Evolutionary conservation across 495 filamentous ascomycete species (phyloP).

Genomic region (Acidomyces sp.): DNA sequence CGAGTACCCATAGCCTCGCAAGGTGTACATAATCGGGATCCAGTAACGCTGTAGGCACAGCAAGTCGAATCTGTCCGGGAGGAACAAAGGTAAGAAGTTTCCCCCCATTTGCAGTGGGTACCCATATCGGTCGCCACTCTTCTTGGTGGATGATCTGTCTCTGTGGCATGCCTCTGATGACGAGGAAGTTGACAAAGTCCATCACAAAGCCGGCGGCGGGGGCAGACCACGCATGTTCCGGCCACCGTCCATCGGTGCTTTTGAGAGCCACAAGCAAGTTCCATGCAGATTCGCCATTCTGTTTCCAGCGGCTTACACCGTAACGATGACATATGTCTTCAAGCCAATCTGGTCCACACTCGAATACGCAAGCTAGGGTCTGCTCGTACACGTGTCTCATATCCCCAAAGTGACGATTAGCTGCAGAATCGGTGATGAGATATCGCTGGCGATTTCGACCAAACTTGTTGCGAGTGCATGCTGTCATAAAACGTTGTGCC

Average conservation of each 20-base stretch:
- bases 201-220: slow-evolving; percentile 13
- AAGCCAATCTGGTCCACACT: slow-evolving; percentile 22
- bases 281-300: slow-evolving; percentile 9
- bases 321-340: slow-evolving; percentile 16
- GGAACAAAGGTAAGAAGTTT: slow-evolving; percentile 16
- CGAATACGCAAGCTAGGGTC: slow-evolving; percentile 22
- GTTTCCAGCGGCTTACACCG: slow-evolving; percentile 17
- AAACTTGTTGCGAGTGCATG: slow-evolving; percentile 15
- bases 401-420: slow-evolving; percentile 16
- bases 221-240: slow-evolving; percentile 8
- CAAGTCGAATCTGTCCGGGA: slow-evolving; percentile 2
- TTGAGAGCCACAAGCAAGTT: slow-evolving; percentile 13
- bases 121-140: slow-evolving; percentile 15
- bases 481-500: slow-evolving; percentile 15
- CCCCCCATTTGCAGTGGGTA: slow-evolving; percentile 4
- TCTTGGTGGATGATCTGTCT: slow-evolving; percentile 5
- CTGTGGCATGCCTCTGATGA: slow-evolving; percentile 17
- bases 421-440: slow-evolving; percentile 7
- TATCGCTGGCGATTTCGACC: slow-evolving; percentile 18
- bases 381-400: slow-evolving; percentile 23
- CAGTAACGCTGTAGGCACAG: slow-evolving; percentile 12
- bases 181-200: slow-evolving; percentile 20
- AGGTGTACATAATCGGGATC: slow-evolving; percentile 16
- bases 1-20: slow-evolving; percentile 18
- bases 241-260: slow-evolving; percentile 14